phyloP scores from a whole-genome alignment of 1,284 basidiomycete species.

The Fomitiporia mediterranea region DNA sequence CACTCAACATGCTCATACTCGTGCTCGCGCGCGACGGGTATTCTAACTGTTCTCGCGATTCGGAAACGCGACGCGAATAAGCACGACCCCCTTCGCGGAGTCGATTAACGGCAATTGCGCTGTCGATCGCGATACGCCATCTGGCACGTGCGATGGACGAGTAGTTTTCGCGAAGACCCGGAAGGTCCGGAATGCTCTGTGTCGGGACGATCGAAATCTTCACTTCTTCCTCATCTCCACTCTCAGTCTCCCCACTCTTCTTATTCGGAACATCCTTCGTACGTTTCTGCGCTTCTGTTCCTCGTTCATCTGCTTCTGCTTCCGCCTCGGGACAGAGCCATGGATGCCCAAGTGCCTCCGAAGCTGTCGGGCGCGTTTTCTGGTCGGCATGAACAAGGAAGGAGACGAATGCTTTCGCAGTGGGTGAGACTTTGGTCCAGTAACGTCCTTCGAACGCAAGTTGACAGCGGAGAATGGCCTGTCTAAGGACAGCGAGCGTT shows the following conservation, averaged over 20 bases:
- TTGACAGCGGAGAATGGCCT: slow-evolving; percentile 10
- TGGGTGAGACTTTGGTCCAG: slow-evolving; percentile 12
- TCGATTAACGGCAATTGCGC: slow-evolving; percentile 54
- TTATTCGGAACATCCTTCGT: background rate
- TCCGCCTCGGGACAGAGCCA: slow-evolving; percentile 2
- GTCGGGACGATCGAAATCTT: background rate
- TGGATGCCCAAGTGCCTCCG: slow-evolving; percentile 10
- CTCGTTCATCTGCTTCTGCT: background rate
- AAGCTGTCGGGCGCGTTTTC: background rate
- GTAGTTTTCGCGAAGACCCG: slow-evolving; percentile 74
- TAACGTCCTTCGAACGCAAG: slow-evolving; percentile 11
- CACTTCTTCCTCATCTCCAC: background rate
- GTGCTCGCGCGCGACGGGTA: background rate
- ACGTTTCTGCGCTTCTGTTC: too few species aligned
- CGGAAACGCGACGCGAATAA: slow-evolving; percentile 18
- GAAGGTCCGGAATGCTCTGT: slow-evolving; percentile 6
- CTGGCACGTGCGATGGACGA: slow-evolving; percentile 48
- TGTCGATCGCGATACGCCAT: slow-evolving; percentile 66
- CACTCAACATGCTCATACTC: background rate
- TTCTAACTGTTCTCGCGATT: background rate
- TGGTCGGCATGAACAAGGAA: slow-evolving; percentile 11
- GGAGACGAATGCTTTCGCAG: slow-evolving; percentile 12
- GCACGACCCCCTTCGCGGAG: slow-evolving; percentile 30
- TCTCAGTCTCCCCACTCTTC: background rate
- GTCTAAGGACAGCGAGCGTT: slow-evolving; percentile 7